Base-by-base conservation (phyloP, 2,329 filamentous ascomycete species). In the Trichothecium roseum region DNA sequence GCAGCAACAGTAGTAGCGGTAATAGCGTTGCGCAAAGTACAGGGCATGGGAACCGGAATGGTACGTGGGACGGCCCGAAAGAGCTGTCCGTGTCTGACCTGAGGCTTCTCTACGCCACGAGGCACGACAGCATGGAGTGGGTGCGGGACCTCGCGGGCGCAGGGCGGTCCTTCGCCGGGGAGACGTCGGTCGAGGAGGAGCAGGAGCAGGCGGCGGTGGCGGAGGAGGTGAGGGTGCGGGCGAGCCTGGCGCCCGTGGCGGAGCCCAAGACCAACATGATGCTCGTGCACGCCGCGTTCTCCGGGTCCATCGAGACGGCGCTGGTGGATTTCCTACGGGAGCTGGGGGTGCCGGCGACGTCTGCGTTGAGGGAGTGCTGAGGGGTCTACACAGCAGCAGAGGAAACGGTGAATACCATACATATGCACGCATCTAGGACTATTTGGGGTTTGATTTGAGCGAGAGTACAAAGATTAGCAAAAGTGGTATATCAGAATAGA, bases 221-320 rank as follows among this genome's bases (percentile, higher is more conserved):
- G 28, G 52, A 60, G 38, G 59, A 67, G 24, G 41, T 80, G 29
- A 63, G 67, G 24, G 64, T 81, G 3, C 52, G 59, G 18, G 63
- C 72, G 3, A 58, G 75, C 18, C 61, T 76, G 12, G 68, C 72
- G 42, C 62, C 68, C 43, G 69, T 72, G 50, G 65, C 70, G 3
- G 54, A 62, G 18, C 68, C 70, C 2, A 62, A 63, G 37, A 72
- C 66, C 14, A 64, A 66, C 38, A 64, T 63, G 30, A 70, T 75
- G 65, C 62, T 69, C 4, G 64, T 74, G 40, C 77, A 71, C 48
- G 68, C 74, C 3, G 66, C 72, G 17, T 73, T 80, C 42, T 78
- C 73, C 20, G 65, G 64, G 24, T 78, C 73, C 36, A 68, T 80
- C 13, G 39, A 38, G 29, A 32, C 32, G 22, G 26, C 36, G 17